Conservation (phyloP, 495 filamentous ascomycete genomes). For the Penicillium chermesinum region DNA sequence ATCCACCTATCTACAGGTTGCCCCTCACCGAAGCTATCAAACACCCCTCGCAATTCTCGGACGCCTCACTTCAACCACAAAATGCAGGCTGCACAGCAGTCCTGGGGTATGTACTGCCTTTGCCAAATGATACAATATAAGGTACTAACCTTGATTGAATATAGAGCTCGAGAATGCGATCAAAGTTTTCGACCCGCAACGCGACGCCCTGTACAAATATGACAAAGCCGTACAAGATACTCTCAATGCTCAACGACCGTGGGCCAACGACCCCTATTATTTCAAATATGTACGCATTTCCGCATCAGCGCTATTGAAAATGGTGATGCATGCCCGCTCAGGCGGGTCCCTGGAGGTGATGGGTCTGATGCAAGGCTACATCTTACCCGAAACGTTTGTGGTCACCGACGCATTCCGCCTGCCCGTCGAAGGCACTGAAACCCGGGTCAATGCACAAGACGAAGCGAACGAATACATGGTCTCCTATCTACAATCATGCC, state of each 20-base stretch:
- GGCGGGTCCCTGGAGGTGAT: constrained; percentile 92
- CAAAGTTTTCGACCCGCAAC: constrained; percentile 73
- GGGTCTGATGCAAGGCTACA: constrained; percentile 97
- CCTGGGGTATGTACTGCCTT: constrained; percentile 50
- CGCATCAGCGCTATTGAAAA: constrained; percentile 91
- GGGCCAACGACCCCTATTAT: constrained; percentile 76
- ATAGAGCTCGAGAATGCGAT: constrained; percentile 86
- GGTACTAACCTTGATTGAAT: constrained; percentile 8
- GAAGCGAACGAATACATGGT: constrained; percentile 98
- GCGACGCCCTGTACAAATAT: constrained; percentile 89
- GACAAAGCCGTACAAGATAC: constrained; percentile 59
- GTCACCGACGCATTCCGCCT: constrained; percentile 92
- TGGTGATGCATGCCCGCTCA: constrained; percentile 97
- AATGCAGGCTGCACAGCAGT: constrained; percentile 55
- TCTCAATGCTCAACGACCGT: constrained; percentile 58
- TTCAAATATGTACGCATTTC: constrained; percentile 94
- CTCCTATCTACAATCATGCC: constrained; percentile 67
- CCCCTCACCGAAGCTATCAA: background rate
- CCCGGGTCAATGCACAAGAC: constrained; percentile 89
- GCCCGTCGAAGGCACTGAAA: constrained; percentile 97
- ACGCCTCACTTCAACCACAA: constrained; percentile 3
- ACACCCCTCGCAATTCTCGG: background rate
- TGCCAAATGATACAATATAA: background rate
- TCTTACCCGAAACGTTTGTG: constrained; percentile 72
- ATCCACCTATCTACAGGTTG: background rate